Conservation (phyloP, 257 asterid genomes). For the Cynanchum wilfordii region DNA sequence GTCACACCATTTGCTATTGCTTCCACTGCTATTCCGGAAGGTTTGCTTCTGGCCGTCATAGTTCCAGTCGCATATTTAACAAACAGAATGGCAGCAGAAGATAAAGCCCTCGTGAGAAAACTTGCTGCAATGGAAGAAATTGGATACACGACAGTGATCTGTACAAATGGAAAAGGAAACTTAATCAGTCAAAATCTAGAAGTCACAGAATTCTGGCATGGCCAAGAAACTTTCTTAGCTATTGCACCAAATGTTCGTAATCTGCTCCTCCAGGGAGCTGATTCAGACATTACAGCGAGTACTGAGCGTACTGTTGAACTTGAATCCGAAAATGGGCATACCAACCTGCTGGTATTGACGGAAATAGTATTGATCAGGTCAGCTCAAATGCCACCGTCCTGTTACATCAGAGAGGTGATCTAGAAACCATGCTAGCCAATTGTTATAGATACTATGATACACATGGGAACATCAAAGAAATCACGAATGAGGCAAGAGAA, state of each 20-base stretch:
- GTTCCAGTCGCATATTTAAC: conserved; percentile 53
- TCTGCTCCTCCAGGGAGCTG: conserved; percentile 39
- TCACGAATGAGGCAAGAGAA: conserved; percentile 26
- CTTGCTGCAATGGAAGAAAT: conserved; percentile 62
- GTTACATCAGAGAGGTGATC: conserved; percentile 56
- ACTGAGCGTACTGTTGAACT: conserved; percentile 37
- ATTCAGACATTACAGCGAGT: conserved; percentile 32
- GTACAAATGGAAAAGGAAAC: conserved; percentile 58
- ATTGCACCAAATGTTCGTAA: conserved; percentile 27
- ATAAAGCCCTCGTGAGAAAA: conserved; percentile 60
- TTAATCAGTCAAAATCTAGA: conserved; percentile 43
- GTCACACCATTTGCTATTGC: conserved; percentile 51
- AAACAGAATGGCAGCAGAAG: conserved; percentile 47
- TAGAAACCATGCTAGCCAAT: conserved; percentile 48
- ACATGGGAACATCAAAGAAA: conserved; percentile 24
- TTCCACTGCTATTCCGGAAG: conserved; percentile 63
- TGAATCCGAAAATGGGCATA: conserved; percentile 49
- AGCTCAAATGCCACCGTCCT: conserved; percentile 27
- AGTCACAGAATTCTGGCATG: conserved; percentile 42
- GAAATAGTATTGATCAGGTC: conserved; percentile 14
- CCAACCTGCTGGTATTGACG: conserved; percentile 7
- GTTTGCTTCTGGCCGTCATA: conserved; percentile 55
- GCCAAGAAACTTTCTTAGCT: conserved; percentile 14
- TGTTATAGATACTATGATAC: conserved; percentile 39
- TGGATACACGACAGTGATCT: conserved; percentile 64